Evolutionary conservation across 2,329 filamentous ascomycete genomes (phyloP), one percentile per base, ranked within the genome.

Genomic region (Fusarium guadeloupense): DNA sequence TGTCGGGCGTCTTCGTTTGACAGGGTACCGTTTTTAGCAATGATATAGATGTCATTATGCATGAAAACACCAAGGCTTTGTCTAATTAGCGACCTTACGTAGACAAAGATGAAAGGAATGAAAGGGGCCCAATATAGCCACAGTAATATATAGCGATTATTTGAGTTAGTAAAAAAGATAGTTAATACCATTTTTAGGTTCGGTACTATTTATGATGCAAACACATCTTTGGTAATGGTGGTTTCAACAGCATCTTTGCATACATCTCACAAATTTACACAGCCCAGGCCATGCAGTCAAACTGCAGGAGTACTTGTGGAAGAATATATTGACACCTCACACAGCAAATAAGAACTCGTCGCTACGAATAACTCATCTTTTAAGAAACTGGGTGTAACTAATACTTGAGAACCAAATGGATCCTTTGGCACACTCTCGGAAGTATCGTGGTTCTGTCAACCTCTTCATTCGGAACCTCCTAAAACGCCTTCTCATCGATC

Each of bases 21-120:
- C 25, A 21, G 25, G 17, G 19, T 35, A 4, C 35, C 14, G 6
- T 39, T 20, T 28, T 37, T 19, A 12, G 26, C 31, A 37, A 37
- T 37, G 14, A 17, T 14, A 19, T 21, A 48, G 52, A 57, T 58
- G 54, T 62, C 54, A 60, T 64, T 40, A 38, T 64, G 59, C 59
- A 63, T 54, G 34, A 62, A 50, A 60, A 50, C 20, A 26, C 26
- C 17, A 44, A 12, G 44, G 31, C 53, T 63, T 50, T 60, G 49
- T 61, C 26, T 23, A 47, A 48, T n/a, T n/a, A n/a, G n/a, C n/a
- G n/a, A 34, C 33, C 28, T 6, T 6, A 31, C 28, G 23, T 9
- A 57, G 20, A 40, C 37, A 56, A 39, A 42, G 26, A 30, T 39
- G 37, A 33, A 37, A 47, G 33, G 37, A 10, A 26, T 26, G 9